phyloP scores from a whole-genome alignment of 108 stramenopile genomes.

The Schizochytrium sp. region DNA sequence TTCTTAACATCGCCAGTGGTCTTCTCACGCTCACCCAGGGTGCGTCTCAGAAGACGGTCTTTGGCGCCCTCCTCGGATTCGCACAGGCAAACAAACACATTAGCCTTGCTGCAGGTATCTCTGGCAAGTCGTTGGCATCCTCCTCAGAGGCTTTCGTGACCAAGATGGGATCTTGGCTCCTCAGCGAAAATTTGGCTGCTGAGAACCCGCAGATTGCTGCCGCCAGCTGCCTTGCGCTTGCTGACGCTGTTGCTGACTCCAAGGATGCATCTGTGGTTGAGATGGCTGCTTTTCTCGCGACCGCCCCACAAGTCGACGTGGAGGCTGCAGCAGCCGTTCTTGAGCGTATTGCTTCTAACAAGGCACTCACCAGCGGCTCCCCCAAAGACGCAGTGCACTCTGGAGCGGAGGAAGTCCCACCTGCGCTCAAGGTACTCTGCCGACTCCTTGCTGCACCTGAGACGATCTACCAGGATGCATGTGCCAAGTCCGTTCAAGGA shows the following conservation, averaged over 20 bases:
- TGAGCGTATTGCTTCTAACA: background rate
- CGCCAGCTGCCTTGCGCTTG: slow-evolving; percentile 11
- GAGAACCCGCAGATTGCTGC: background rate
- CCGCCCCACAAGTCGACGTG: background rate
- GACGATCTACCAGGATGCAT: slow-evolving; percentile 10
- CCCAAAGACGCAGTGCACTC: background rate
- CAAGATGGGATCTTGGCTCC: slow-evolving; percentile 3
- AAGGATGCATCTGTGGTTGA: background rate
- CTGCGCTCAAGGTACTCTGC: background rate
- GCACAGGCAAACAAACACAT: background rate
- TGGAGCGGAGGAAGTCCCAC: background rate
- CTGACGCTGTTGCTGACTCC: background rate
- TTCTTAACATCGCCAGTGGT: background rate
- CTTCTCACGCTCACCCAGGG: background rate
- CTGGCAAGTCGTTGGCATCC: background rate
- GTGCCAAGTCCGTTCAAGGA: background rate
- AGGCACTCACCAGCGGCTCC: background rate
- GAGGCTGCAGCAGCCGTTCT: background rate
- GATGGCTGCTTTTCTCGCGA: background rate
- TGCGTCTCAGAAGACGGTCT: background rate
- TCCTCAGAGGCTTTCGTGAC: background rate
- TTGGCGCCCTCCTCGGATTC: background rate
- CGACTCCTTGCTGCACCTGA: slow-evolving; percentile 11
- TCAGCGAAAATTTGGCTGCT: background rate
- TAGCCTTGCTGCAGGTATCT: background rate